Conservation (phyloP, 768 basidiomycete species). For the Mrakia blollopis region DNA sequence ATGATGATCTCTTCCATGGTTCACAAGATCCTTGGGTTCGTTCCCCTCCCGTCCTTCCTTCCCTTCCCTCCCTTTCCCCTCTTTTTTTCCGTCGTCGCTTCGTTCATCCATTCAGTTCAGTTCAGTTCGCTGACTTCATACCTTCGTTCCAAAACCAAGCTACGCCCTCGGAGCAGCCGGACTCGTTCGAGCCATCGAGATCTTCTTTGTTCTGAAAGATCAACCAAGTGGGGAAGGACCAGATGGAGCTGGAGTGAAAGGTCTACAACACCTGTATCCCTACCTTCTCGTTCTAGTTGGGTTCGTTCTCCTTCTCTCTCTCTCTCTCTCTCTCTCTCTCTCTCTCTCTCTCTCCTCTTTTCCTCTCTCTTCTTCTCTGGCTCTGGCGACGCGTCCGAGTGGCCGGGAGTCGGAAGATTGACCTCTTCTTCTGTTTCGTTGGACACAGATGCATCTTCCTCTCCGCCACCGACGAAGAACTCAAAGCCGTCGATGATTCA, state of each 20-base stretch:
- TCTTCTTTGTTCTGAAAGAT: constrained; percentile 63
- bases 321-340: neutral
- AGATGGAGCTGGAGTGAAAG: constrained; percentile 11
- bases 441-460: constrained; percentile 70
- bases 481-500: constrained; percentile 59
- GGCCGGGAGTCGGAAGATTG: too few species aligned
- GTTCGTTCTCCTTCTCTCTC: neutral
- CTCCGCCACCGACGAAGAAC: constrained; percentile 88
- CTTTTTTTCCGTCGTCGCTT: neutral
- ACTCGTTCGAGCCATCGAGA: constrained; percentile 68
- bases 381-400: neutral
- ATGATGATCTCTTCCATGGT: constrained; percentile 80
- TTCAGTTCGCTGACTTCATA: constrained; percentile 3
- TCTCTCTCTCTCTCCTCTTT: neutral
- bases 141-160: constrained; percentile 63
- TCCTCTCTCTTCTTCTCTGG: neutral
- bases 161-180: constrained; percentile 79
- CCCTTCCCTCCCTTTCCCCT: neutral
- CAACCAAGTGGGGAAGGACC: constrained; percentile 35
- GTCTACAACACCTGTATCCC: constrained; percentile 30
- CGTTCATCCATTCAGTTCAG: too few species aligned
- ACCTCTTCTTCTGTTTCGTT: neutral
- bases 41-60: neutral
- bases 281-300: constrained; percentile 21
- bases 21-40: constrained; percentile 28